Evolutionary conservation across 305 asterid genomes (phyloP).

Genomic region (Petunia hybrid): DNA sequence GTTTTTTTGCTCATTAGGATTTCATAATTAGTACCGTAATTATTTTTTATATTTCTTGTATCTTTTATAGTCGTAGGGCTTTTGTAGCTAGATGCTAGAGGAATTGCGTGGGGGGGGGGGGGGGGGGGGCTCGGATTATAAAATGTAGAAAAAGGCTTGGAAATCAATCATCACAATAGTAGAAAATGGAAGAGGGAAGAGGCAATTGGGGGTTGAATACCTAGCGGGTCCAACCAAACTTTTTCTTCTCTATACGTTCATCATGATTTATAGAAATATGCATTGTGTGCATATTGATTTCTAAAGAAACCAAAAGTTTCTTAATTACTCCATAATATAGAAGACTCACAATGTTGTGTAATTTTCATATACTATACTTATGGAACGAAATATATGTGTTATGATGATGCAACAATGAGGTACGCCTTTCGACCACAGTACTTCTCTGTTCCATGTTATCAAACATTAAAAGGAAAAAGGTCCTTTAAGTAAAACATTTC

Average conservation of each 20-base stretch:
- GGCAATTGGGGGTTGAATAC: background rate
- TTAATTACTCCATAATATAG: background rate
- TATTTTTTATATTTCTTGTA: no score
- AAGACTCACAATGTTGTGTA: background rate
- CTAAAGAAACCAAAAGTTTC: background rate
- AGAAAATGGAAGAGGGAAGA: background rate
- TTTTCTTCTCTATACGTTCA: background rate
- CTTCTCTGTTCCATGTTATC: background rate
- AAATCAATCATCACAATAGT: slow-evolving; percentile 16
- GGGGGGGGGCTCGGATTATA: background rate
- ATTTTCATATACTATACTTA: background rate
- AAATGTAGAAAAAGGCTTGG: background rate
- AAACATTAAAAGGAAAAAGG: background rate
- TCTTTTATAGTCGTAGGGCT: no score
- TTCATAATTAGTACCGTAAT: no score
- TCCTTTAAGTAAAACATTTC: background rate
- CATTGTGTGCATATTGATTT: background rate
- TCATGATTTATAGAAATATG: slow-evolving; percentile 27
- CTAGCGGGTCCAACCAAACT: background rate
- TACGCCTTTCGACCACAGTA: background rate
- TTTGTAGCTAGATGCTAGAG: no score
- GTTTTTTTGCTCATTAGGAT: no score
- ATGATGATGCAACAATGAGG: slow-evolving; percentile 22
- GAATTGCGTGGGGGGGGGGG: no score
- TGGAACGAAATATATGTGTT: background rate